Evolutionary conservation across 2,329 filamentous ascomycete genomes (phyloP), one percentile per base, ranked within the genome.

Genomic region (Macrophomina phaseolina): DNA sequence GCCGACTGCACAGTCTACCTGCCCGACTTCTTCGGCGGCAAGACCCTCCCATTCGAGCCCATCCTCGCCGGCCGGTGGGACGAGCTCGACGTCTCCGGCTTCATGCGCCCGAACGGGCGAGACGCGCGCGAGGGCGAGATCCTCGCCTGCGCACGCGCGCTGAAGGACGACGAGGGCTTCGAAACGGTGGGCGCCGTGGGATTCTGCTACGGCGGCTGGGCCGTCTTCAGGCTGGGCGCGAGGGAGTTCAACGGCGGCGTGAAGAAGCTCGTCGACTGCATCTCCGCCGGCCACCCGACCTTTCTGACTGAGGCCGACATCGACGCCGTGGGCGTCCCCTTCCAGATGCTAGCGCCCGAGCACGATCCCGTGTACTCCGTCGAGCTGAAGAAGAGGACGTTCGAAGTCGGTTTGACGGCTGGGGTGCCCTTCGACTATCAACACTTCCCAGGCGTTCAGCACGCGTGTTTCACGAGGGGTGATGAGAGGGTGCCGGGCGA

Each of bases 311-410:
- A 18, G 42, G 42, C 7, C 9, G 42, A 45, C 16, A 16, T 45
- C 9, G 78, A 82, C 14, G 76, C 72, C 0, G 71, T 85, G 1
- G 74, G 58, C 1, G 84, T 85, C 0, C 84, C 85, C 0, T 76
- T 82, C n/a, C 85, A 87, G 74, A 74, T 86, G 5, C 70, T 87
- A 6, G 83, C 83, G 1, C 83, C 85, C 0, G 83, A 87, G 74
- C 55, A 74, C 36, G 85, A 87, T 71, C 64, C 45, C 0, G 63
- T 71, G 18, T 86, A 77, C 70, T 77, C 80, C 1, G 63, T 73
- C 0, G 84, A 85, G 73, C 62, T 86, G 60, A 87, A 86, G 75
- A 55, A 66, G 52, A 74, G 81, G 70, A 74, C 78, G 0, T 79
- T 83, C 68, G 69, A 76, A 62, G 77, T 75, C 8, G 67, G 86